Base-by-base conservation (phyloP, 176 grass and related monocot species). In the Avena atlantica region DNA sequence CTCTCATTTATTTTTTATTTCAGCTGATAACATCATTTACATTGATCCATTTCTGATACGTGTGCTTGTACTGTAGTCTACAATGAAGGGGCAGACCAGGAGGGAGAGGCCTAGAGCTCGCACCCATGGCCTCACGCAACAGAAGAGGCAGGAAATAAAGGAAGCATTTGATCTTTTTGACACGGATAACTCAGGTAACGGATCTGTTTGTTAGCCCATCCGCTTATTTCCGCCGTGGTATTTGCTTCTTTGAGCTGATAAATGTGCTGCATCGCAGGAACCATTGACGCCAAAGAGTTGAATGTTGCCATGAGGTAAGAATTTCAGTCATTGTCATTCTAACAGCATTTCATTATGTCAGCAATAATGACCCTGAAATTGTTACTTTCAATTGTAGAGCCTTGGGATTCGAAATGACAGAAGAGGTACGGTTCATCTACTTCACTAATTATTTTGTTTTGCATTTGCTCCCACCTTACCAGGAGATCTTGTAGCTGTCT, bases 391-490 rank as follows among this genome's bases (percentile, higher is more conserved):
- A 85, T 72, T 84, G 27, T 89, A 99, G 97, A 90, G 94, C 97
- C 83, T 84, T 99, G 92, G 97, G 94, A 50, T 99, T 99, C 75
- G 97, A 97, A 89, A 92, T 94, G 91, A 96, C 92, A 59, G 97
- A 99, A 58, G 79, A 99, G 87, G 97, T 99, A 90, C 34, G 2
- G 0, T 78, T 66, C n/a, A 25, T 61, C 45, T 44, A 45, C 45
- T 27, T 79, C 37, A 10, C 11, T 4, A 17, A 50, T 40, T 27
- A 5, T 68, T 81, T 42, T 4, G 23, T 80, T 87, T 50, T 66
- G 25, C 29, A 65, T 58, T 3, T 37, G 20, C 20, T 11, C 20
- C 75, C 14, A 81, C 37, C 24, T n/a, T 0, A 17, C 29, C 1
- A 21, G 71, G 51, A 79, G 15, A 88, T 50, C 50, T 74, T 78